These are phyloP conservation scores for Pythium monospermum DNA, from an alignment of 352 stramenopile genomes.

Conservation along the genomic window DNA sequence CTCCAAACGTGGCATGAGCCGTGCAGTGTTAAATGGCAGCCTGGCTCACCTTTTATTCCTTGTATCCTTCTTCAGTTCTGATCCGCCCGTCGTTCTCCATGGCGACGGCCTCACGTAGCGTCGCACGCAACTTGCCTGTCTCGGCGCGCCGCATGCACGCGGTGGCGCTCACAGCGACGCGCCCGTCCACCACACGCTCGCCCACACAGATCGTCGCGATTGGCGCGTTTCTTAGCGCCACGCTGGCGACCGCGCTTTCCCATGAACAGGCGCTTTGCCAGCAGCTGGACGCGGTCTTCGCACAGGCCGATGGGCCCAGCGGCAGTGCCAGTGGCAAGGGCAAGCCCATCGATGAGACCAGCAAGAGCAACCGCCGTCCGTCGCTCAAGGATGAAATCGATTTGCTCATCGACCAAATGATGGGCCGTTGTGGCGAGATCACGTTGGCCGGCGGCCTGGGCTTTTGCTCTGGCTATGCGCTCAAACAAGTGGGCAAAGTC, in stretches of 20 bases:
- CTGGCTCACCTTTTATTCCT: background rate
- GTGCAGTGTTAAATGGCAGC: no score
- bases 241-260: constrained; percentile 38
- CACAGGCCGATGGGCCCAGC: constrained; percentile 18
- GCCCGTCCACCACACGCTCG: background rate
- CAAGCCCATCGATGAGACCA: constrained; percentile 17
- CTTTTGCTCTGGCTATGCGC: constrained; percentile 82
- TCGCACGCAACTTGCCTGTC: constrained; percentile 20
- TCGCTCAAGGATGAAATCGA: constrained; percentile 48
- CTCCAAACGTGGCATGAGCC: background rate
- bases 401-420: constrained; percentile 57
- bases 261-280: constrained; percentile 44
- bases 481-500: constrained; percentile 80
- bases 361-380: constrained; percentile 22
- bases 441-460: constrained; percentile 62
- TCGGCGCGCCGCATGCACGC: constrained; percentile 18
- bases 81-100: constrained; percentile 16
- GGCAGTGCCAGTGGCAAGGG: constrained; percentile 8
- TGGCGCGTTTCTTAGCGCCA: constrained; percentile 43
- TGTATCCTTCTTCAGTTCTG: constrained; percentile 1
- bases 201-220: constrained; percentile 24
- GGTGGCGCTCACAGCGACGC: constrained; percentile 11
- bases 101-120: no score
- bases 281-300: constrained; percentile 28
- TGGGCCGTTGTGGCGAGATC: constrained; percentile 60